Percentiles rank a stretch among this genome's conserved stretches.
Conservation (phyloP, 1,284 basidiomycete genomes). For the Volvariella volvacea region DNA sequence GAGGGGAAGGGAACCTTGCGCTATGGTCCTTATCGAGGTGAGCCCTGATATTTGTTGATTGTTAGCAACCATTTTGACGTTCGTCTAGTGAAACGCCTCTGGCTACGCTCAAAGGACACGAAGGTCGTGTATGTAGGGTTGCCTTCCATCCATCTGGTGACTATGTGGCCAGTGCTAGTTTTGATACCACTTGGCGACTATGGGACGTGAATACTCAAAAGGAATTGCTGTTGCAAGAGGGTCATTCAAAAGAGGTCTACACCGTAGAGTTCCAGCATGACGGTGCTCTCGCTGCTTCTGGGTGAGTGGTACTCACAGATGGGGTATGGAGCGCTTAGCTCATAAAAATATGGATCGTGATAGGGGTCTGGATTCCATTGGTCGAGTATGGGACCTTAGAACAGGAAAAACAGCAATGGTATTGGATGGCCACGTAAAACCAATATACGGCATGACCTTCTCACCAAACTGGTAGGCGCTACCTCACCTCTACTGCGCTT, state of each 20-base stretch:
- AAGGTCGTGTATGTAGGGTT: constrained; percentile 86
- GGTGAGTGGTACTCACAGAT: constrained; percentile 66
- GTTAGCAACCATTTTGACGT: constrained; percentile 2
- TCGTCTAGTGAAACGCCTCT: constrained; percentile 67
- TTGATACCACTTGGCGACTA: constrained; percentile 97
- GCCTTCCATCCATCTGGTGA: constrained; percentile 94
- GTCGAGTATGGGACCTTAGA: constrained; percentile 93
- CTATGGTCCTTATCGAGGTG: constrained; percentile 88
- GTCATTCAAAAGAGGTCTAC: constrained; percentile 97
- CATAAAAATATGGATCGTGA: no score
- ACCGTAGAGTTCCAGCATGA: constrained; percentile 94
- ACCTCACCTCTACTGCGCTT: constrained; percentile 17
- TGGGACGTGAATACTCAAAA: constrained; percentile 86
- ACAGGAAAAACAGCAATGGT: constrained; percentile 98
- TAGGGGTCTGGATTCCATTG: constrained; percentile 94
- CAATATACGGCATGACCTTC: constrained; percentile 89
- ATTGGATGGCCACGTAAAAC: constrained; percentile 93
- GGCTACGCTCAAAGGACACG: constrained; percentile 81
- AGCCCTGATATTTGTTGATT: constrained; percentile 11
- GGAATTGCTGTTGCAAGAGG: constrained; percentile 90
- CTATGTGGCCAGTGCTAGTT: constrained; percentile 92
- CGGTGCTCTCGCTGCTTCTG: constrained; percentile 88
- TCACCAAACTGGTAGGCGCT: constrained; percentile 88
- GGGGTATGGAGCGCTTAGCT: no score
- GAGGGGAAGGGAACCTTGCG: constrained; percentile 80